Evolutionary conservation across 1,284 basidiomycete species (phyloP), one percentile per base, ranked within the genome.

Genomic region (Neotropicomus parvogracilis): DNA sequence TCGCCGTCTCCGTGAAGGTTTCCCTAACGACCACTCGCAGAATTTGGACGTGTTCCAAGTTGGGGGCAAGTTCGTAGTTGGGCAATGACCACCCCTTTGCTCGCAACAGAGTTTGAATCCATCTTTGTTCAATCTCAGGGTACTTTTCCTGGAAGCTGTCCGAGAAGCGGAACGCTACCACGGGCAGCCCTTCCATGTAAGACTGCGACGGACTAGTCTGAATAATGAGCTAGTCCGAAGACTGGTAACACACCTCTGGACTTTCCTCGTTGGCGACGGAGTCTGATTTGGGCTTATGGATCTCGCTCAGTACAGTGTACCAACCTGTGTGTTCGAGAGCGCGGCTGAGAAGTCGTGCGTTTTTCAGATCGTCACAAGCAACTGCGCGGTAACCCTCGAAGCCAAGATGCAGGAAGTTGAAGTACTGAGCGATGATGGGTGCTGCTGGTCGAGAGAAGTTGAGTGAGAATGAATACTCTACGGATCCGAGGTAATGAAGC

Each of bases 391-490:
- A 95, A 0, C 92, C 92, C 59, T 87, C 79, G 55, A 84, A 89
- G 20, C 91, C 92, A 21, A 93, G 80, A 62, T 91, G 86, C 36
- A 94, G 64, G 65, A 93, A 80, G 68, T 91, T 95, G 78, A 91
- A 97, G 72, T 95, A 92, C 67, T 95, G 92, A 1, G 83, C 89
- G 42, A 97, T 85, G 62, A 98, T 88, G 10, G 94, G 91, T 34
- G 90, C 81, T 20, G 91, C 91, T 0, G 91, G 92, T 9, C 94
- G 83, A 36, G 89, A 92, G 68, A 98, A 98, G 75, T 98, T 97
- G 62, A 97, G 79, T 20, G 92, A 95, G 75, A 95, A 97, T 0
- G 85, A 78, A 54, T 80, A 81, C 55, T 80, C 78, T 28, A 79
- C 70, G 11, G 75, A 78, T 35, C 79, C 80, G 24, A 83, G 73